Base-by-base conservation (phyloP, 208 protist genomes). In the Wallacemonas sp. region DNA sequence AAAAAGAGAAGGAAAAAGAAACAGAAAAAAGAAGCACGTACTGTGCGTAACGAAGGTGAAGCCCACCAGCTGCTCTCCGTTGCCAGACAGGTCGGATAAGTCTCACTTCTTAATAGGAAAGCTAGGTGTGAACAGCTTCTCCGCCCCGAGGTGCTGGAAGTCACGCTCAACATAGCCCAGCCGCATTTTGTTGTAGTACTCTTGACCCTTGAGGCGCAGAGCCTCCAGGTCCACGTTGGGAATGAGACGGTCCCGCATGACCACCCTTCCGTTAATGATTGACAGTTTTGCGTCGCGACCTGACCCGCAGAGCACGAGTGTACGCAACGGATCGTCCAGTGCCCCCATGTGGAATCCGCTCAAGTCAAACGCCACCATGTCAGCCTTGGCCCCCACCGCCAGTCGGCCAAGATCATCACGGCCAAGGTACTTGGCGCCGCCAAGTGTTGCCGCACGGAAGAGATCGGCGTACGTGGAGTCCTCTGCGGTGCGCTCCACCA, bases 311-410 rank as follows among this genome's bases (percentile, higher is more conserved):
- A 57, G 50, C n/a, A 57, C n/a, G 30, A 57, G 17, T 13, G 50
- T 57, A 15, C 50, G 24, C 30, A 57, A 27, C 30, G 50, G 50
- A 32, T 57, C 50, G 24, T 57, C 50, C 17, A 57, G 9, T 4
- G 50, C 29, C 15, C 50, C 50, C 5, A 57, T 17, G 19, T 57
- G 50, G 4, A 41, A 37, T 8, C 50, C 50, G 30, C 50, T 57
- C 12, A 57, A 32, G 30, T 57, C 50, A n/a, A 57, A 57, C 10
- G 50, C 50, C 3, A 57, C 50, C 50, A 57, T 57, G 50, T 57
- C 50, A 6, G 50, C 50, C 30, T 57, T 57, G 12, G 50, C 50
- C 8, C 50, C 50, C n/a, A 37, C 29, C 12, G 50, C 50, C 12
- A 57, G 50, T 17, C 50, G 50, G 2, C 50, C 50, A n/a, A 57